phyloP scores from a whole-genome alignment of 495 filamentous ascomycete genomes.

The Parathielavia appendiculata region DNA sequence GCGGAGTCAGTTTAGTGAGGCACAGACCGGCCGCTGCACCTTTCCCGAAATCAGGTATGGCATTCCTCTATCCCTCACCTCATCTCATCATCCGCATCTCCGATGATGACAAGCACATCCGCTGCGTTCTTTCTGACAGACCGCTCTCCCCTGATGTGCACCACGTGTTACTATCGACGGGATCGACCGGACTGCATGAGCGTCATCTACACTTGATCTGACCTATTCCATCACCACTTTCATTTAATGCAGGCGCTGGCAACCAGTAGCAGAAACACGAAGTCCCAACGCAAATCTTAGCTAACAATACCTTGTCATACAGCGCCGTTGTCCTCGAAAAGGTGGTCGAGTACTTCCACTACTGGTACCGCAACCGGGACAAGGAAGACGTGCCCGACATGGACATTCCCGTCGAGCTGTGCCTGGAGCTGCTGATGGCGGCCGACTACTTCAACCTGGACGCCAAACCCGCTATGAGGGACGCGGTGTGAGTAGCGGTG shows the following conservation, averaged over 20 bases:
- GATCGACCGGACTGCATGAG: constrained; percentile 41
- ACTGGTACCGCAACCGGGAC: constrained; percentile 76
- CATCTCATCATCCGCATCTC: constrained; percentile 8
- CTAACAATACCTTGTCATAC: constrained; percentile 6
- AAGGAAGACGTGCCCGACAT: constrained; percentile 79
- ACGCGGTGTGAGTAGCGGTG: not conserved
- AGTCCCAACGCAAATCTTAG: not conserved
- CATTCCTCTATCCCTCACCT: not conserved
- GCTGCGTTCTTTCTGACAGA: constrained; percentile 40
- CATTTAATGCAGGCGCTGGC: not conserved
- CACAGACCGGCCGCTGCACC: constrained; percentile 56
- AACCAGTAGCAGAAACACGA: not conserved
- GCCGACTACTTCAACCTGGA: constrained; percentile 69
- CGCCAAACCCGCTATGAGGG: constrained; percentile 1
- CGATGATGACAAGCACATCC: constrained; percentile 40
- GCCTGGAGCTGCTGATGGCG: constrained; percentile 83
- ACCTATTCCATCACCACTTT: constrained; percentile 19
- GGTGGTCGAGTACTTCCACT: constrained; percentile 87
- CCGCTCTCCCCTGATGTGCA: constrained; percentile 13
- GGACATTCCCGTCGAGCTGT: constrained; percentile 82
- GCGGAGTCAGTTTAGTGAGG: constrained; percentile 73
- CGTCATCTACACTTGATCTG: constrained; percentile 57
- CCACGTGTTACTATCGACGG: not conserved
- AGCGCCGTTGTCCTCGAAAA: constrained; percentile 83
- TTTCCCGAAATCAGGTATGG: constrained; percentile 68